Evolutionary conservation across 78 protist species (phyloP).

Genomic region (Bigelowiella natans): DNA sequence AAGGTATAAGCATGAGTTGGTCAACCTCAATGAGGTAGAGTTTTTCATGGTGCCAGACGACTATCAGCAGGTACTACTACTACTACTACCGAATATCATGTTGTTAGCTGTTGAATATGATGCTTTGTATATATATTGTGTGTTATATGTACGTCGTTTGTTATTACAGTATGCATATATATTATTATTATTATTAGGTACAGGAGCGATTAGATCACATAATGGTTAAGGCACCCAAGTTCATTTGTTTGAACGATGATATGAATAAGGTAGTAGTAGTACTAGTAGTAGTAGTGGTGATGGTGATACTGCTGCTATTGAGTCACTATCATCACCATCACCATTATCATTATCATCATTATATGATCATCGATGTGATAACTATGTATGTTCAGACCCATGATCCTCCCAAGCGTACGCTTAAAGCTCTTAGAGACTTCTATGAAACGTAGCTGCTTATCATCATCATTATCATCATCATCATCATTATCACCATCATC

Average conservation of each 20-base stretch:
- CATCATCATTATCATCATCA: not conserved
- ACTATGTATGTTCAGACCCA: no score
- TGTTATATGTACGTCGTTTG: no score
- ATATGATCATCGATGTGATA: no score
- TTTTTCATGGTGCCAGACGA: not conserved
- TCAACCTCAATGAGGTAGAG: not conserved
- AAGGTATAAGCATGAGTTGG: not conserved
- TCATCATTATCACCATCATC: not conserved
- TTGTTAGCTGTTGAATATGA: no score
- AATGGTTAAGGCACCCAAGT: not conserved
- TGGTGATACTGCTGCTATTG: no score
- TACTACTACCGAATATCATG: no score
- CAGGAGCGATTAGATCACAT: not conserved
- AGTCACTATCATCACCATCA: no score
- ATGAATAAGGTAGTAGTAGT: slow-evolving; percentile 12
- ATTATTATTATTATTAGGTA: no score
- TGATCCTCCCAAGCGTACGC: not conserved
- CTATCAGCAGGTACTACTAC: not conserved
- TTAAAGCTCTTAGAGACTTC: not conserved
- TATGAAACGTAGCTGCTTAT: not conserved
- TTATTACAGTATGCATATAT: no score
- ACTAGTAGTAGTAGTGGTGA: no score
- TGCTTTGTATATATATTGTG: no score
- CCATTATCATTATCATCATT: no score
- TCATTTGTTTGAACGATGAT: slow-evolving; percentile 13